phyloP scores from a whole-genome alignment of 176 grass and related monocot species.

The Juncus inflexus region DNA sequence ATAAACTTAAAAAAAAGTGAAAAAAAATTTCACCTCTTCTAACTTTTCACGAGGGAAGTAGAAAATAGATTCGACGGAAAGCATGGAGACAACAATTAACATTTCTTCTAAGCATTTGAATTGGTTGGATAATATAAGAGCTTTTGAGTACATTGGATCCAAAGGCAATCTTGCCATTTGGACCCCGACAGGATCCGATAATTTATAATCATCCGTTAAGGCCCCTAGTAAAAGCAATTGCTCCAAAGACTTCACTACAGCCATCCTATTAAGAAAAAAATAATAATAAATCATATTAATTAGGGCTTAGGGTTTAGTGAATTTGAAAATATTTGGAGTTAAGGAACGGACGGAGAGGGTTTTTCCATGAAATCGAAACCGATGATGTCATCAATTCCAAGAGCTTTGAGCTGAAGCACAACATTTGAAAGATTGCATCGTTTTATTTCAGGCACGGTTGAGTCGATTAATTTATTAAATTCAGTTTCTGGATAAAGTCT shows the following conservation, averaged over 20 bases:
- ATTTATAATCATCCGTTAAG: slow-evolving; percentile 76
- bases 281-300: too few species aligned
- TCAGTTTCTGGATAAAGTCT: slow-evolving; percentile 82
- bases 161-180: slow-evolving; percentile 90
- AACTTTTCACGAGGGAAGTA: slow-evolving; percentile 75
- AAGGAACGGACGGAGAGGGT: slow-evolving; percentile 58
- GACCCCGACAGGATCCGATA: slow-evolving; percentile 74
- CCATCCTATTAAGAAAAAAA: slow-evolving; percentile 46
- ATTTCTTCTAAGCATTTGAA: slow-evolving; percentile 99
- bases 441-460: slow-evolving; percentile 91
- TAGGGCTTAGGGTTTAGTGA: too few species aligned
- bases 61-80: slow-evolving; percentile 97
- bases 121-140: slow-evolving; percentile 63
- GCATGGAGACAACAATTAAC: slow-evolving; percentile 93
- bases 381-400: slow-evolving; percentile 89
- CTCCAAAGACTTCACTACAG: slow-evolving; percentile 92
- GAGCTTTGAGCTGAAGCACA: slow-evolving; percentile 92
- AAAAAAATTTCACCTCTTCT: slow-evolving; percentile 82
- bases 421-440: slow-evolving; percentile 92
- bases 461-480: slow-evolving; percentile 69
- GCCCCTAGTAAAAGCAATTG: slow-evolving; percentile 78
- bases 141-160: slow-evolving; percentile 95
- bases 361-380: slow-evolving; percentile 99
- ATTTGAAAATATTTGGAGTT: slow-evolving; percentile 15
- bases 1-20: slow-evolving; percentile 10